Base-by-base conservation (phyloP, 1,284 basidiomycete species). In the Phellopilus nigrolimitatus region DNA sequence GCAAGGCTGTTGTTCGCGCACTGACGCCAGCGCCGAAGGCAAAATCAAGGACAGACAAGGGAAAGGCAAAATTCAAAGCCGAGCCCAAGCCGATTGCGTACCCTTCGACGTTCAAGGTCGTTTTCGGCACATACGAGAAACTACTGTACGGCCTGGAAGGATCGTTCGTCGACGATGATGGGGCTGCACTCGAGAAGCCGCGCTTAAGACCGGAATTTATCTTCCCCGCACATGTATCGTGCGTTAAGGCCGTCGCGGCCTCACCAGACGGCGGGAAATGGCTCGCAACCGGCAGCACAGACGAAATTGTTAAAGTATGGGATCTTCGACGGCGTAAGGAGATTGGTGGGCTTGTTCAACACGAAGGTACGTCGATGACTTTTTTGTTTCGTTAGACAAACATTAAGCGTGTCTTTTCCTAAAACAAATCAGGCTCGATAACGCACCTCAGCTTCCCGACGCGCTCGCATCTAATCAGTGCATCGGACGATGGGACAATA, bases 251-350 rank as follows among this genome's bases (percentile, higher is more conserved):
- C 7, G 86, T 95, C 3, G 89, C 91, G 1, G 86, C 88, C 0
- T 89, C 87, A 1, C 90, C 92, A 1, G 69, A 78, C 4, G 90
- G 91, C 28, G 92, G 91, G 1, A 97, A 97, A 70, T 98, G 93
- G 91, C 76, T 98, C 12, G 95, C 93, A 3, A 95, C 91, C 0
- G 95, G 94, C 0, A 93, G 91, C 57, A 82, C 90, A 27, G 95
- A 99, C 66, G 95, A 98, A 70, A 89, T 94, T 50, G 75, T 98
- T 63, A 97, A 97, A 67, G 86, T 98, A n/a, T 98, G 95, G 95
- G 94, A 98, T 71, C 67, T 98, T 56, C 76, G 86, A 49, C 76
- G 92, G 64, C 72, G 84, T 62, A 95, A 95, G 66, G 95, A 98
- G 68, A 81, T 99, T 38, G 95, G 95, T 28, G 89, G 88, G 30